Evolutionary conservation across 2,329 filamentous ascomycete genomes (phyloP), one percentile per base, ranked within the genome.

Genomic region (Didymella segeticola): DNA sequence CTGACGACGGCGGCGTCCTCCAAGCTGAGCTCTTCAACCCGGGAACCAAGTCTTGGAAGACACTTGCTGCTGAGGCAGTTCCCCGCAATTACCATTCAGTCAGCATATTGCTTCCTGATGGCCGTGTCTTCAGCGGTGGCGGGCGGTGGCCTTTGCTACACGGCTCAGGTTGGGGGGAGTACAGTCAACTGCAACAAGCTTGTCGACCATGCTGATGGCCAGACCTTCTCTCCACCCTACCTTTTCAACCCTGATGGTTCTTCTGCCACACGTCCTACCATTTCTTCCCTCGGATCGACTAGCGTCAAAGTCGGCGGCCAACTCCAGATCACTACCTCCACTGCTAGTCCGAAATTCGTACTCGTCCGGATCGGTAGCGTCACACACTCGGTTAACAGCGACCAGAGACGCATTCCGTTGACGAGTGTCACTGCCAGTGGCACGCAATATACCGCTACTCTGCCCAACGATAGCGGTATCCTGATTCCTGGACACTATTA

Each of bases 331-430:
- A 43, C 42, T 8, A 47, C 52, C 2, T 42, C 43, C 4, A 56
- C 47, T 17, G 43, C 49, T 10, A 51, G 48, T 20, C 42, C 56
- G 1, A 59, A 51, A 25, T 61, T 66, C 14, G 53, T 52, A 5
- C 46, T 69, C 6, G 51, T 68, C 1, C 61, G 67, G 25, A 67
- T 70, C 17, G 66, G 66, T 12, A 67, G 48, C 38, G 67, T 66
- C 14, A 69, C 67, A 9, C 67, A 70, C 45, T 67, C 66, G 4
- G 60, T 69, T 19, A 70, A 70, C 39, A 68, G 39, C n/a, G 65
- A 69, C 27, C 67, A 70, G 51, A 53, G 65, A 14, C 66, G 63
- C 19, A 47, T 68, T 2, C 66, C 65, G 2, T 39, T 69, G 17
- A 58, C 45, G 11, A 51, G 39, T 7, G 45, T 66, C 14, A 49